Percentiles rank a stretch among this genome's conserved stretches.
phyloP scores from a whole-genome alignment of 2,329 filamentous ascomycete species.

The Thermothelomyces thermophilus region DNA sequence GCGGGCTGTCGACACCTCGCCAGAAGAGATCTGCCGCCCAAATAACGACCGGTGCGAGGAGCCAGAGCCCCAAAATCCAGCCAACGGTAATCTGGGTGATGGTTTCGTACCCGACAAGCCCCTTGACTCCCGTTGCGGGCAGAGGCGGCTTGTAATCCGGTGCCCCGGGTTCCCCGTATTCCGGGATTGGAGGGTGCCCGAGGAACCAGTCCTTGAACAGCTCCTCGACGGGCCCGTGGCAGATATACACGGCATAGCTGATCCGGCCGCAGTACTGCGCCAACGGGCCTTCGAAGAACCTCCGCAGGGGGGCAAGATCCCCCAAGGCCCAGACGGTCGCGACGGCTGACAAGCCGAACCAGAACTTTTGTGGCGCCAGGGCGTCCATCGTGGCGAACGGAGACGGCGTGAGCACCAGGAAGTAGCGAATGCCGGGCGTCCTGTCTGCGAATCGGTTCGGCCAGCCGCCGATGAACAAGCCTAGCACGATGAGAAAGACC shows the following conservation, averaged over 20 bases:
- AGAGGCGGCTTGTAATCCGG: constrained; percentile 21
- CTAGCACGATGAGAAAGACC: constrained; percentile 26
- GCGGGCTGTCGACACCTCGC: constrained; percentile 46
- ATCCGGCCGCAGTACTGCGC: constrained; percentile 52
- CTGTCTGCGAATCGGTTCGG: constrained; percentile 32
- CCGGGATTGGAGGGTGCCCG: constrained; percentile 24
- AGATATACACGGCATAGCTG: constrained; percentile 52
- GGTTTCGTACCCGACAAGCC: constrained; percentile 29
- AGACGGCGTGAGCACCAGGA: constrained; percentile 30
- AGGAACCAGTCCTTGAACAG: constrained; percentile 30
- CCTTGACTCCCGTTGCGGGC: constrained; percentile 29
- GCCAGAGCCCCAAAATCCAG: constrained; percentile 34
- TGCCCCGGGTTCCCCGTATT: constrained; percentile 21
- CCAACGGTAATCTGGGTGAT: constrained; percentile 28
- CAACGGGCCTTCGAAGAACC: constrained; percentile 39
- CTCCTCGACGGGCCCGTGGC: constrained; percentile 47
- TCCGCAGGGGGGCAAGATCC: constrained; percentile 30
- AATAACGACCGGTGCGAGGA: constrained; percentile 35
- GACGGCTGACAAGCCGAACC: constrained; percentile 32
- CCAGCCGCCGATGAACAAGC: constrained; percentile 36
- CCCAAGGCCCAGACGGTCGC: constrained; percentile 35
- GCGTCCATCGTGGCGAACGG: constrained; percentile 30
- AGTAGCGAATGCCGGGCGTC: constrained; percentile 30
- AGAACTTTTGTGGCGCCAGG: constrained; percentile 32
- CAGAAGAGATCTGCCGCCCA: constrained; percentile 56